Base-by-base conservation (phyloP, 345 rosid genomes). In the Populus simonii region DNA sequence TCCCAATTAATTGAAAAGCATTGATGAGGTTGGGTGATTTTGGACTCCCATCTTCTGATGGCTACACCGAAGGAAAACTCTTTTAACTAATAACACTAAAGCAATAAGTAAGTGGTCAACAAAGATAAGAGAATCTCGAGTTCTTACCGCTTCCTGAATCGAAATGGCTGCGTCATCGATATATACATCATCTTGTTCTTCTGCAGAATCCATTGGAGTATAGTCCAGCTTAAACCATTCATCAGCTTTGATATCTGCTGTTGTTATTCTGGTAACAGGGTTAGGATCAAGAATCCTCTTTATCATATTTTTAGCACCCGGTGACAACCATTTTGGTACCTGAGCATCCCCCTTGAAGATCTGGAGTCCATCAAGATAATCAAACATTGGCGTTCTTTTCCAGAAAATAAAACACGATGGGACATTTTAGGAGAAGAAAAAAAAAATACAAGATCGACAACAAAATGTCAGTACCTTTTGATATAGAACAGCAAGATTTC, bases 1-100 rank as follows among this genome's bases (percentile, higher is more conserved):
- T 95, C 80, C 99, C 99, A 22, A 95, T 95, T 66, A 93, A 84
- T 83, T 95, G 96, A 84, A 95, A 95, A 76, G 98, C 99, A 73
- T 93, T 92, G 79, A 95, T 91, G 29, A 85, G 75, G 55, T 82
- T 84, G 36, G 93, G 92, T 4, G 90, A 90, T 78, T 83, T 85
- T 5, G 90, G 89, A 70, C 86, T 87, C 73, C 74, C 89, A 27
- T 79, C 86, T 76, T 86, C 91, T 23, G 78, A 80, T 79, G 89
- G 81, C 98, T 92, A 77, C 63, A 78, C 47, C 74, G 43, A 62
- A 72, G 69, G 51, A n/a, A 80, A 11, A 55, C 29, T 70, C 53
- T 33, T 41, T 16, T 61, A 15, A 35, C 73, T 76, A 45, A 47
- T 0, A 53, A 65, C 23, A 13, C 36, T 13, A 33, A 70, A 67